Evolutionary conservation across 1,139 yeast species (phyloP).

Genomic region (Magnusiomyces tetraspermus): DNA sequence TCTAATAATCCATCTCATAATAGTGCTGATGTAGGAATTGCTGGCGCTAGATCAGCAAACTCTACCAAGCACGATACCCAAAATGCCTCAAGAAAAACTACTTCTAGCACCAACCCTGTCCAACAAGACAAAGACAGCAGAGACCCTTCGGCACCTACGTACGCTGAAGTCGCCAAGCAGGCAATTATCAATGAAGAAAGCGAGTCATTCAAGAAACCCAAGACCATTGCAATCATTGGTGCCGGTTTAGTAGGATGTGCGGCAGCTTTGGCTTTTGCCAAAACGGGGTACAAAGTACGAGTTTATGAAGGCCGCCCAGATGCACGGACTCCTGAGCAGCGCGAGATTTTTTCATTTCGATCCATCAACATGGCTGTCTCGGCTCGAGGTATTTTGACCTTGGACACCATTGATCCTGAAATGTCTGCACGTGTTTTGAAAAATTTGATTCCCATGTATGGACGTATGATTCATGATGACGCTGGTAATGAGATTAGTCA

Average conservation of each 20-base stretch:
- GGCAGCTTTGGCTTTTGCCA: constrained; percentile 70
- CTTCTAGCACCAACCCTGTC: neutral
- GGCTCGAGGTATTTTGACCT: constrained; percentile 67
- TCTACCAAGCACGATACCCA: neutral
- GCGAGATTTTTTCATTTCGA: constrained; percentile 24
- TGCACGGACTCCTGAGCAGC: constrained; percentile 25
- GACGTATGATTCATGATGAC: constrained; percentile 77
- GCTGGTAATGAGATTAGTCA: constrained; percentile 61
- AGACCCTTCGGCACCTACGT: no score
- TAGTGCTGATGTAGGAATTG: no score
- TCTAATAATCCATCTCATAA: no score
- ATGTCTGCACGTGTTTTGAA: constrained; percentile 49
- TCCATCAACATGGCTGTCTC: constrained; percentile 86
- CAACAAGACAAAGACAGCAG: no score
- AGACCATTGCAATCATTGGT: constrained; percentile 31
- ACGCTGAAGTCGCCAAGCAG: no score
- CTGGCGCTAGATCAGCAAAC: no score
- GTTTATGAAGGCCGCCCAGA: constrained; percentile 53
- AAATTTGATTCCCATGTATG: constrained; percentile 73
- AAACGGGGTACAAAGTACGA: constrained; percentile 64
- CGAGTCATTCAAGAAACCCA: neutral
- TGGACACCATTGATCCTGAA: constrained; percentile 49
- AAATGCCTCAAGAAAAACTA: neutral
- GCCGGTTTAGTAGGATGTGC: constrained; percentile 89
- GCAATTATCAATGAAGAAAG: neutral